Evolutionary conservation across 2,329 filamentous ascomycete genomes (phyloP), one percentile per base, ranked within the genome.

Genomic region (Stemphylium beticola): DNA sequence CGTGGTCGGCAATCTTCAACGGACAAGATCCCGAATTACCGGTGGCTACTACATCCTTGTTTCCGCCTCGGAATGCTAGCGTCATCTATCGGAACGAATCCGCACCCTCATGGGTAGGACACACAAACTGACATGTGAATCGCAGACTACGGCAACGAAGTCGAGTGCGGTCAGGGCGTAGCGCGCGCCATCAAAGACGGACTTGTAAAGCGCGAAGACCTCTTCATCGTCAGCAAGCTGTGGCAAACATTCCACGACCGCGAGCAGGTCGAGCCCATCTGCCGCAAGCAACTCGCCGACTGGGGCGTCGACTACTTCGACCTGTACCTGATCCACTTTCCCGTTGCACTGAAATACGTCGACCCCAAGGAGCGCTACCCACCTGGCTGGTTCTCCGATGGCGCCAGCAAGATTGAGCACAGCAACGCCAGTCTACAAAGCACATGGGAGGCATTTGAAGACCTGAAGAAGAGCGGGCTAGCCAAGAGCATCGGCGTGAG

Each of bases 221-320:
- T 96, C 74, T 96, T 96, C 85, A 87, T 96, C 73, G 91, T 93
- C 62, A 92, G 89, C 77, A 96, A 96, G 83, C 88, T 96, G 54
- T 96, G 92, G 92, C 92, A 93, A 81, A 88, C 87, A 64, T 96
- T 92, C 85, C 91, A 96, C 82, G 89, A 93, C 69, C 83, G 82
- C 66, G 87, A 93, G 65, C 83, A 84, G 66, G 92, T 95, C 72
- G 84, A 82, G 77, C 85, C 85, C 76, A 88, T 87, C 72, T 90
- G 93, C 79, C 86, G 93, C 58, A 84, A 86, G 64, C 73, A 75
- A 58, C 68, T 75, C 39, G 65, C 64, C 14, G 73, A 74, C 58
- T 73, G 68, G 69, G 71, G 68, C 32, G 53, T 75, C 39, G 73
- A 75, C 55, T 74, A 75, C 66, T 75, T 75, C 52, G 73, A 75